Evolutionary conservation across 1,284 basidiomycete genomes (phyloP).

Genomic region (Bondarzewia mesenterica): DNA sequence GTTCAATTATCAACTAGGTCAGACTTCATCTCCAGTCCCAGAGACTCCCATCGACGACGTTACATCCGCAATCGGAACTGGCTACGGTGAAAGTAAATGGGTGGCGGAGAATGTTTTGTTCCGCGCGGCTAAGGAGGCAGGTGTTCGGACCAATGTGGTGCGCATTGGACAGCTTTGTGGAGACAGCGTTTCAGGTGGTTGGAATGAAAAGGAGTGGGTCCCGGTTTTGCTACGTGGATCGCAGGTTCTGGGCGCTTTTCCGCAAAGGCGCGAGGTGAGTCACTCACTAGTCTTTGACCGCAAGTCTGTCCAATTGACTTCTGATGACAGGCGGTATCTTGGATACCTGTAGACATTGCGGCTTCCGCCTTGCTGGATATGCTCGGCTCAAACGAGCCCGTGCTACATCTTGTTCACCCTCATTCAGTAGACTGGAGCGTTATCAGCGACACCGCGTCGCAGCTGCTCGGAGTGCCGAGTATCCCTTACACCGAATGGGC

Average conservation of each 20-base stretch:
- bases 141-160: constrained; percentile 23
- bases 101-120: constrained; percentile 24
- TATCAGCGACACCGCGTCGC: constrained; percentile 13
- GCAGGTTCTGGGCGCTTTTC: constrained; percentile 1
- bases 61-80: constrained; percentile 21
- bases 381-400: constrained; percentile 10
- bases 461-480: constrained; percentile 13
- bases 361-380: constrained; percentile 17
- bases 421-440: constrained; percentile 17
- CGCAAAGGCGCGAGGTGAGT: background rate
- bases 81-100: constrained; percentile 34
- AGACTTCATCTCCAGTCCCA: constrained; percentile 6
- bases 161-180: constrained; percentile 38
- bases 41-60: constrained; percentile 18
- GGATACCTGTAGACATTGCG: constrained; percentile 18
- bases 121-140: constrained; percentile 14
- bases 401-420: constrained; percentile 21
- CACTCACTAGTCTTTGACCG: background rate
- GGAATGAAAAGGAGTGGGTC: constrained; percentile 38
- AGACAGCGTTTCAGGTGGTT: constrained; percentile 27
- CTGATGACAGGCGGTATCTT: constrained; percentile 10
- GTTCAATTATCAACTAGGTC: background rate
- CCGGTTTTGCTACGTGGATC: constrained; percentile 25
- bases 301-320: background rate
- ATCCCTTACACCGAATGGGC: constrained; percentile 20